phyloP scores from a whole-genome alignment of 805 yeast species.

The Lipomyces chichibuensis region DNA sequence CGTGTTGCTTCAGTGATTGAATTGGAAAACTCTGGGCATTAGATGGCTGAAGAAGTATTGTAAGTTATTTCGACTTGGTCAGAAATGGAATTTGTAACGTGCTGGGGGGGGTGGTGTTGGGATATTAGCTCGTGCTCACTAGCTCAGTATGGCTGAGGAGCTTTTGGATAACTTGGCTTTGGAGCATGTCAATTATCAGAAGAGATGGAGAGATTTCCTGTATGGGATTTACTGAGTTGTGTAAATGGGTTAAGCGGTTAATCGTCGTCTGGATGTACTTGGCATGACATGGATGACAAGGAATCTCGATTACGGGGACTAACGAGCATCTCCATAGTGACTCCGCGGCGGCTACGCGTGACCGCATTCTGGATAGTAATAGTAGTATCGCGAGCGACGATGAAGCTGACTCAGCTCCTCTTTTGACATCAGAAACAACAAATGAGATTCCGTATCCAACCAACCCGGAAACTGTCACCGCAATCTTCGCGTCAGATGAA shows the following conservation, averaged over 20 bases:
- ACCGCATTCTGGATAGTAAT: slow-evolving; percentile 24
- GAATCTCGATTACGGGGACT: not conserved
- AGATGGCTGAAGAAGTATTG: slow-evolving; percentile 14
- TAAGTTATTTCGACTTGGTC: slow-evolving; percentile 3
- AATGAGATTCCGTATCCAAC: slow-evolving; percentile 30
- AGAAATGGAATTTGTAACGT: not conserved
- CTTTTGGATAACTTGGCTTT: too few relatives aligned
- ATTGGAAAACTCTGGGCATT: not conserved
- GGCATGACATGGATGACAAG: not conserved
- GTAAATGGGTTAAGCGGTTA: not conserved
- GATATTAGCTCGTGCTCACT: not conserved
- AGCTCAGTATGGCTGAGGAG: not conserved
- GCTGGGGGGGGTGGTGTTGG: not conserved
- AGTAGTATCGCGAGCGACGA: slow-evolving; percentile 33
- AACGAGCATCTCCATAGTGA: not conserved
- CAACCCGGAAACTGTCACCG: slow-evolving; percentile 28
- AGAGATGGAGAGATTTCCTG: too few relatives aligned
- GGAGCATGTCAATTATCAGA: too few relatives aligned
- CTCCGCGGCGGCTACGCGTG: slow-evolving; percentile 14
- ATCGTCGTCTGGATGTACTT: not conserved
- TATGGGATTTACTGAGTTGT: too few relatives aligned
- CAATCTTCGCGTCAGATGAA: slow-evolving; percentile 29
- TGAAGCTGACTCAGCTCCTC: slow-evolving; percentile 32
- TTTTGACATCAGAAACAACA: slow-evolving; percentile 26
- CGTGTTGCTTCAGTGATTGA: not conserved